These are phyloP conservation scores for Pichia eremophila DNA, from an alignment of 805 yeast species.

Conservation along the genomic window DNA sequence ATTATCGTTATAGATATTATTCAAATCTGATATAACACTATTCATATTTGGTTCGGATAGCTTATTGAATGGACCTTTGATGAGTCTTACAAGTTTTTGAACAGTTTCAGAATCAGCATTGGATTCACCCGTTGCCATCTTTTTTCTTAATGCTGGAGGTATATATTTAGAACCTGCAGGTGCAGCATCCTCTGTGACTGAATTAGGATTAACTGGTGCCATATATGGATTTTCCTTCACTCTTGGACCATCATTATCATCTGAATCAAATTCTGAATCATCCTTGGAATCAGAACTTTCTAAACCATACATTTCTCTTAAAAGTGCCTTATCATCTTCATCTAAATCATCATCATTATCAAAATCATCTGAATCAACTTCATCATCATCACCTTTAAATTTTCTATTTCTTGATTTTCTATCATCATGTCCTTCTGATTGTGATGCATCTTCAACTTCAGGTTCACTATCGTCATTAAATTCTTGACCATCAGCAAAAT, in stretches of 20 bases:
- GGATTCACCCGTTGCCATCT: constrained; percentile 28
- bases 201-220: constrained; percentile 37
- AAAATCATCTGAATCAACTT: constrained; percentile 22
- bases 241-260: constrained; percentile 23
- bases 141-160: constrained; percentile 79
- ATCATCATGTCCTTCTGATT: neutral
- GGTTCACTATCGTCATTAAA: constrained; percentile 2
- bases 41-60: constrained; percentile 81
- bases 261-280: constrained; percentile 16
- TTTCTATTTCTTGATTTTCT: neutral
- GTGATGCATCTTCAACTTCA: neutral
- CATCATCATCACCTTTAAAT: constrained; percentile 17
- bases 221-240: constrained; percentile 67
- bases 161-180: constrained; percentile 42
- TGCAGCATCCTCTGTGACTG: constrained; percentile 10
- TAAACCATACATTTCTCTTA: constrained; percentile 26
- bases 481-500: constrained; percentile 16
- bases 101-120: constrained; percentile 35
- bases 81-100: constrained; percentile 42
- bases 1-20: constrained; percentile 49
- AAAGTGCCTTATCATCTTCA: constrained; percentile 23
- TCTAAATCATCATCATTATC: constrained; percentile 25
- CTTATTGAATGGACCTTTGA: constrained; percentile 80
- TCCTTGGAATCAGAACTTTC: constrained; percentile 18
- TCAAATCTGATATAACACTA: constrained; percentile 60